Evolutionary conservation across 352 stramenopile genomes (phyloP).

Genomic region (Saprolegnia parasitica): DNA sequence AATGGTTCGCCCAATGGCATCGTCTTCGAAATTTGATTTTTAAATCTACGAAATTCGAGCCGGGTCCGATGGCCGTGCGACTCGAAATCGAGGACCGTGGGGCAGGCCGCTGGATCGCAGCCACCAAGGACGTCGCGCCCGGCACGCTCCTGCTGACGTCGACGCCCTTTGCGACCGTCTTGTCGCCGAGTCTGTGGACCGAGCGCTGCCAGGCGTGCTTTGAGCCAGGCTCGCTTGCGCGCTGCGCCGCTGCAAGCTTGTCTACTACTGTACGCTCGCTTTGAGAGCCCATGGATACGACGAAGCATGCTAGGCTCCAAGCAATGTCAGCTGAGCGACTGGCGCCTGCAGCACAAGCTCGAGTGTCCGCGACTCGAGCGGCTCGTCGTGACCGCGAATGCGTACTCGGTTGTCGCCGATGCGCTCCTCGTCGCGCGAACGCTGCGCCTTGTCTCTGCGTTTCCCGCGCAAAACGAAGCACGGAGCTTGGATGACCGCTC

Average conservation of each 20-base stretch:
- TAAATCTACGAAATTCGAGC: conserved; percentile 32
- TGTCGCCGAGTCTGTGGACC: conserved; percentile 50
- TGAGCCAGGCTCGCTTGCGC: conserved; percentile 36
- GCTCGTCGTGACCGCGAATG: conserved; percentile 39
- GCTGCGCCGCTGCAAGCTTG: conserved; percentile 53
- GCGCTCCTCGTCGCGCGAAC: conserved; percentile 45
- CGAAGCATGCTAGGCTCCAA: conserved; percentile 41
- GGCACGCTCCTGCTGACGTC: conserved; percentile 41
- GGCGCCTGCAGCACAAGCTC: conserved; percentile 49
- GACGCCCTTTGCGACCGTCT: conserved; percentile 37
- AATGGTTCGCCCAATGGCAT: conserved; percentile 1
- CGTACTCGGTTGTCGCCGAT: conserved; percentile 41
- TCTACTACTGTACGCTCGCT: conserved; percentile 54
- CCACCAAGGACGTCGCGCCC: conserved; percentile 35
- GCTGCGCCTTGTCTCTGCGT: conserved; percentile 30
- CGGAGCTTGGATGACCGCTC: background rate
- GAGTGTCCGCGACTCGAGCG: conserved; percentile 52
- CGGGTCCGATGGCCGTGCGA: background rate
- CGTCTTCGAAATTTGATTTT: background rate
- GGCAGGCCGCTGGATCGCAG: conserved; percentile 20
- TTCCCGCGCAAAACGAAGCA: conserved; percentile 31
- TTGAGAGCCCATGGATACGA: background rate
- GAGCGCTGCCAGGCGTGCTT: conserved; percentile 68
- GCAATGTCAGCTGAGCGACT: conserved; percentile 56
- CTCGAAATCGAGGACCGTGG: background rate